Conservation (phyloP, 1,139 yeast species). For the Magnusiomyces tetraspermus region DNA sequence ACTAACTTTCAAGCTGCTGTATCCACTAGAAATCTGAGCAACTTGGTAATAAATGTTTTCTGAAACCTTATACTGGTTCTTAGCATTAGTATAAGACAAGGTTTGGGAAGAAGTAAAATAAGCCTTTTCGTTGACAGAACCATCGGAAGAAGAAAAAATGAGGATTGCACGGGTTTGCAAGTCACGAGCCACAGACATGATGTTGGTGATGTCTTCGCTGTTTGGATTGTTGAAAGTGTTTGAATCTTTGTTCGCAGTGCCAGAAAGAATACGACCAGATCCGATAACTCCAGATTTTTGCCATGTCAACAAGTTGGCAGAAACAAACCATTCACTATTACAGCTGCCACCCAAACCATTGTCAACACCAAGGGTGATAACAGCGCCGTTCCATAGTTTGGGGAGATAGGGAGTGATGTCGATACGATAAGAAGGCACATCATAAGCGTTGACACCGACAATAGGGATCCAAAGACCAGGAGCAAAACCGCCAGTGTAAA, state of each 20-base stretch:
- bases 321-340: constrained; percentile 51
- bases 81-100: constrained; percentile 13
- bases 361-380: constrained; percentile 35
- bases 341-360: constrained; percentile 45
- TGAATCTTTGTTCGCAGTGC: constrained; percentile 7
- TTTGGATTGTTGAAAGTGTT: constrained; percentile 8
- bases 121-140: constrained; percentile 5
- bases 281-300: constrained; percentile 33
- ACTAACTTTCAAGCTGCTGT: constrained; percentile 8
- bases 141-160: constrained; percentile 9
- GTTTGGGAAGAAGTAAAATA: constrained; percentile 13
- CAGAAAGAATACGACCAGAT: constrained; percentile 17
- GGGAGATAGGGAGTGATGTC: constrained; percentile 66
- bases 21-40: constrained; percentile 13
- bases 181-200: constrained; percentile 11
- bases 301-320: constrained; percentile 58
- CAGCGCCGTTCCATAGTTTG: constrained; percentile 40
- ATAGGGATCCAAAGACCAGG: constrained; percentile 75
- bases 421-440: constrained; percentile 53
- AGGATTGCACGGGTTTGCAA: constrained; percentile 11
- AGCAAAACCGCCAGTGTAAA: constrained; percentile 70
- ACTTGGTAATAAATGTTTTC: constrained; percentile 6
- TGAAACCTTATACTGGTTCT: constrained; percentile 9
- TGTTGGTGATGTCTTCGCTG: constrained; percentile 8
- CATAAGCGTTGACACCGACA: constrained; percentile 65